Conservation (phyloP, 2,329 filamentous ascomycete species). For the Sporothrix sp. region DNA sequence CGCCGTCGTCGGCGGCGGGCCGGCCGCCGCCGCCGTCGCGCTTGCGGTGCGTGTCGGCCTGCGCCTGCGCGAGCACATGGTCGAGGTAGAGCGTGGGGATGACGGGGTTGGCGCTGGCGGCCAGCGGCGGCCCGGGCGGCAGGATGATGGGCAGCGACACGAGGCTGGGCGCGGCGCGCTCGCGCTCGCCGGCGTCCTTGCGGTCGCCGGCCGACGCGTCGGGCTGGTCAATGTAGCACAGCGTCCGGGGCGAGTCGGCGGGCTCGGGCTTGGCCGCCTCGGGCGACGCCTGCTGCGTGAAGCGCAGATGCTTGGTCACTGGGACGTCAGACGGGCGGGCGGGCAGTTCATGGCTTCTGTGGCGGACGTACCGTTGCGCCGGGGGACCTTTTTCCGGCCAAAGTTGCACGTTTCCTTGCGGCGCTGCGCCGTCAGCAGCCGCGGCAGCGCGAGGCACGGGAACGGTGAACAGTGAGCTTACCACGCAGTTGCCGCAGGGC, state of each 20-base stretch:
- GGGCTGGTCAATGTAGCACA: slow-evolving; percentile 7
- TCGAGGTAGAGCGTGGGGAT: slow-evolving; percentile 23
- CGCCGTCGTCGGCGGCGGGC: slow-evolving; percentile 5
- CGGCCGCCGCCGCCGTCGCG: not conserved
- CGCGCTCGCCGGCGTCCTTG: too few relatives aligned
- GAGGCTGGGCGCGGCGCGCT: too few relatives aligned
- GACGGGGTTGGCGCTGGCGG: too few relatives aligned
- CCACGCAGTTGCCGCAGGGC: slow-evolving; percentile 14
- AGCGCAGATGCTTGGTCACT: slow-evolving; percentile 9
- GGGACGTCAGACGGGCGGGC: not conserved
- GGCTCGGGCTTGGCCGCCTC: too few relatives aligned
- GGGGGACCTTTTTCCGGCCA: slow-evolving; percentile 13
- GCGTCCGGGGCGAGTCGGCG: too few relatives aligned
- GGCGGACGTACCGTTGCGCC: slow-evolving; percentile 12
- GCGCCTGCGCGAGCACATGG: slow-evolving; percentile 19
- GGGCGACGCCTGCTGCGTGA: too few relatives aligned
- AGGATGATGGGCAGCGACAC: too few relatives aligned
- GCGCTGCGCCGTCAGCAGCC: slow-evolving; percentile 11
- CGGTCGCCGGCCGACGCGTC: too few relatives aligned
- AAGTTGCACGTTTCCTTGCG: slow-evolving; percentile 15
- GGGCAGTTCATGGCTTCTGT: too few relatives aligned
- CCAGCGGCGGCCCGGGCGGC: too few relatives aligned
- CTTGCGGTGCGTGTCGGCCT: not conserved
- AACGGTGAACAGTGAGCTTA: not conserved
- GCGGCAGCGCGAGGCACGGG: too few relatives aligned